phyloP scores from a whole-genome alignment of 768 basidiomycete species.

The Pisolithus tinctorius region DNA sequence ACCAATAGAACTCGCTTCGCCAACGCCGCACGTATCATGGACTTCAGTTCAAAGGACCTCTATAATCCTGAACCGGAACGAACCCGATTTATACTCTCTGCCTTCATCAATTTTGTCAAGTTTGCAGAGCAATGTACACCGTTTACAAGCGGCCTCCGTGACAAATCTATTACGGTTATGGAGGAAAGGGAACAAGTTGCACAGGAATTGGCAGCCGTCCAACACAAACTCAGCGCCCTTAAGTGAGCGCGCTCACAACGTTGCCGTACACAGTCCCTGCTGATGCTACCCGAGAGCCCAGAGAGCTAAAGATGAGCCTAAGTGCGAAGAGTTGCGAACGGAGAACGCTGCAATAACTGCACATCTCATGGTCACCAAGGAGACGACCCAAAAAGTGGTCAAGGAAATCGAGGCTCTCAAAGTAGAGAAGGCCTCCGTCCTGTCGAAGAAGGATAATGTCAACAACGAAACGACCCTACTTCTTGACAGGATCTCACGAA shows the following conservation, averaged over 20 bases:
- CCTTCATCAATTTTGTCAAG: constrained; percentile 90
- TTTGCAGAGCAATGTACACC: constrained; percentile 71
- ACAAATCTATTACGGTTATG: constrained; percentile 48
- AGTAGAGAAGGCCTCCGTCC: constrained; percentile 56
- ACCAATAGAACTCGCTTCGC: constrained; percentile 57
- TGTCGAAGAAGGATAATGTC: constrained; percentile 64
- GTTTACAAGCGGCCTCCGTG: constrained; percentile 56
- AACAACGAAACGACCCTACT: constrained; percentile 53
- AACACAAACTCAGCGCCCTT: constrained; percentile 45
- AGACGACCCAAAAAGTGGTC: constrained; percentile 49
- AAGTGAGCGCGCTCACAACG: constrained; percentile 38
- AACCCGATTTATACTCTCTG: constrained; percentile 70
- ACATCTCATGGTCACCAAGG: constrained; percentile 64
- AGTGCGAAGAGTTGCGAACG: constrained; percentile 48
- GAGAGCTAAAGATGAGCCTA: constrained; percentile 63
- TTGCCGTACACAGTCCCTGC: not conserved
- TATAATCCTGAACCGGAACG: constrained; percentile 67
- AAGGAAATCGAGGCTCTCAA: constrained; percentile 68
- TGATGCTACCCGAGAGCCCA: constrained; percentile 39
- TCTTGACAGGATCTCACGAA: constrained; percentile 55
- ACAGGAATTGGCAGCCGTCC: constrained; percentile 41
- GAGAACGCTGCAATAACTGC: constrained; percentile 59
- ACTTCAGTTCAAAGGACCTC: constrained; percentile 74
- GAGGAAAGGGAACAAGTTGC: constrained; percentile 56
- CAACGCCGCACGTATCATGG: constrained; percentile 62